phyloP scores from a whole-genome alignment of 306 rosid species.

The Vigna hirtella region DNA sequence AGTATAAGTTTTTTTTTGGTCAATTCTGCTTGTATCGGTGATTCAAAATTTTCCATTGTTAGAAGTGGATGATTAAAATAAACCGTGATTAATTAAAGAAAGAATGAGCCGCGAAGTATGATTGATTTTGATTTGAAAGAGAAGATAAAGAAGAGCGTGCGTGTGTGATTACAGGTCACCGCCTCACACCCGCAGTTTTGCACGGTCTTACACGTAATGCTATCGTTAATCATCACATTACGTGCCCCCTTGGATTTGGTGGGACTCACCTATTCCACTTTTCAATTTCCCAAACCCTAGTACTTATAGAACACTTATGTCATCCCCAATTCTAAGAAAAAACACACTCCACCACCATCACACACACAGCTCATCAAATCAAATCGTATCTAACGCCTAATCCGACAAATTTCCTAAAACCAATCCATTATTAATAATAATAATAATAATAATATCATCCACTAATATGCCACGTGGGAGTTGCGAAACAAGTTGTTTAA shows the following conservation, averaged over 20 bases:
- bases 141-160: background rate
- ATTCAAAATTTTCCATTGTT: no score
- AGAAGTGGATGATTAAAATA: no score
- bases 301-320: background rate
- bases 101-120: no score
- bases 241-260: slow-evolving; percentile 84
- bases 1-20: no score
- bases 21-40: no score
- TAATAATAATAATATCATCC: slow-evolving; percentile 34
- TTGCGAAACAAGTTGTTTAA: slow-evolving; percentile 56
- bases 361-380: slow-evolving; percentile 13
- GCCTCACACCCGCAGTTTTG: slow-evolving; percentile 51
- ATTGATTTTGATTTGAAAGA: slow-evolving; percentile 9
- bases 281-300: slow-evolving; percentile 64
- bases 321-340: no score
- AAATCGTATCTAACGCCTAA: slow-evolving; percentile 51
- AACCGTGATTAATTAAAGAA: no score
- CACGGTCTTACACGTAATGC: slow-evolving; percentile 51
- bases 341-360: no score
- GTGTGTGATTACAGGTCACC: slow-evolving; percentile 46
- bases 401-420: slow-evolving; percentile 42
- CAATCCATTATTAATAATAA: slow-evolving; percentile 34
- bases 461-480: slow-evolving; percentile 76
- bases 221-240: slow-evolving; percentile 59
- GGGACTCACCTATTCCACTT: slow-evolving; percentile 58